Evolutionary conservation across 345 rosid species (phyloP).

Genomic region (Triadica sebifera): DNA sequence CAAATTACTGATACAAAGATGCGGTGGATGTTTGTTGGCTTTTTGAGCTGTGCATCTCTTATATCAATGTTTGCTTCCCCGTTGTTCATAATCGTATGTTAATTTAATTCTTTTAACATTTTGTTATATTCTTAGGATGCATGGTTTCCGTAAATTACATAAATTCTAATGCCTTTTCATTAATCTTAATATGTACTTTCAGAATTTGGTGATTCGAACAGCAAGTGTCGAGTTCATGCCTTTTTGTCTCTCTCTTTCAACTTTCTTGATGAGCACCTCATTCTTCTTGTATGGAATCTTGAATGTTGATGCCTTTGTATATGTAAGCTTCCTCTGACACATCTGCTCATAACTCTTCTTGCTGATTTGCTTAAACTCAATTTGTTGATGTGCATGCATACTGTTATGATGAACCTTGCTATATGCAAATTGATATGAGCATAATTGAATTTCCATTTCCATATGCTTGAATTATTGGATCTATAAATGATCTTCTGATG

Average conservation of each 20-base stretch:
- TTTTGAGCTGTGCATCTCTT: constrained; percentile 64
- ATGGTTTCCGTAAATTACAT: neutral
- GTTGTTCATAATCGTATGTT: constrained; percentile 77
- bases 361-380: neutral
- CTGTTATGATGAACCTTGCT: neutral
- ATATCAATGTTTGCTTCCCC: constrained; percentile 93
- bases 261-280: constrained; percentile 80
- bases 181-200: constrained; percentile 18
- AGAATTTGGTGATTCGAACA: constrained; percentile 79
- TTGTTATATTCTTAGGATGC: neutral
- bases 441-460: neutral
- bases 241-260: constrained; percentile 76
- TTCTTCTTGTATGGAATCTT: constrained; percentile 68
- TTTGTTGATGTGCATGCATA: neutral
- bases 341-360: neutral
- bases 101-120: neutral
- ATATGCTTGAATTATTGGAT: neutral
- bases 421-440: neutral
- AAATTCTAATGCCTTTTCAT: neutral
- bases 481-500: neutral
- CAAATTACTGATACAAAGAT: constrained; percentile 36
- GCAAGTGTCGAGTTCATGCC: constrained; percentile 94
- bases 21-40: constrained; percentile 58
- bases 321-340: constrained; percentile 44
- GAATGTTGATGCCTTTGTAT: constrained; percentile 60